Percentiles rank a stretch among this genome's conserved stretches.
phyloP scores from a whole-genome alignment of 208 protist species.

The Leishmania lainsoni region DNA sequence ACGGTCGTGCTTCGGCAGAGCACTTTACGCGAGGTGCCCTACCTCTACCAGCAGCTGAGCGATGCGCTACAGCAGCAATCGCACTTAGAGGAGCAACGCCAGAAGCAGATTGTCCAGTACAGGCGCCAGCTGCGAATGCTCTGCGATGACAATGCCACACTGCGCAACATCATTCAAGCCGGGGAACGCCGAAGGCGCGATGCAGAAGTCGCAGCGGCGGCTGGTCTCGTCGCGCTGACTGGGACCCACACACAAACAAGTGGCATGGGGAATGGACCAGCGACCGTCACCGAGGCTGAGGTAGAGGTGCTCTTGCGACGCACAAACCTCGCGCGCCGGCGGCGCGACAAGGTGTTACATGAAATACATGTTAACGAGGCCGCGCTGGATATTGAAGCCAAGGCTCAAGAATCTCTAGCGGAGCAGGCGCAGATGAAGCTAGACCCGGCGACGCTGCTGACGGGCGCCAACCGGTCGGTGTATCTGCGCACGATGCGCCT shows the following conservation, averaged over 20 bases:
- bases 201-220: constrained; percentile 1
- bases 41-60: constrained; percentile 49
- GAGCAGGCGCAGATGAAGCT: constrained; percentile 1
- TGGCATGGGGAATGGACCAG: constrained; percentile 7
- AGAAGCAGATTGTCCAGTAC: constrained; percentile 40
- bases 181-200: constrained; percentile 37
- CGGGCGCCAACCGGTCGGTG: constrained; percentile 51
- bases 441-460: constrained; percentile 9
- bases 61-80: constrained; percentile 41
- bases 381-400: not conserved
- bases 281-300: constrained; percentile 64
- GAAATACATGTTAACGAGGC: constrained; percentile 35
- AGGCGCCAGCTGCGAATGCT: constrained; percentile 48
- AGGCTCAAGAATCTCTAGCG: not conserved
- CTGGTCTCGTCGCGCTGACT: constrained; percentile 3
- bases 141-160: constrained; percentile 65
- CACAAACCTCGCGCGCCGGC: constrained; percentile 46
- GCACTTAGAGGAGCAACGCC: constrained; percentile 40
- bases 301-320: constrained; percentile 47
- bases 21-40: constrained; percentile 33
- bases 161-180: constrained; percentile 58
- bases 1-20: not conserved
- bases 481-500: constrained; percentile 85
- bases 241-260: constrained; percentile 13
- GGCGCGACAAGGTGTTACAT: constrained; percentile 55